Evolutionary conservation across 2,329 filamentous ascomycete species (phyloP), one percentile per base, ranked within the genome.

Genomic region (Didymella segeticola): DNA sequence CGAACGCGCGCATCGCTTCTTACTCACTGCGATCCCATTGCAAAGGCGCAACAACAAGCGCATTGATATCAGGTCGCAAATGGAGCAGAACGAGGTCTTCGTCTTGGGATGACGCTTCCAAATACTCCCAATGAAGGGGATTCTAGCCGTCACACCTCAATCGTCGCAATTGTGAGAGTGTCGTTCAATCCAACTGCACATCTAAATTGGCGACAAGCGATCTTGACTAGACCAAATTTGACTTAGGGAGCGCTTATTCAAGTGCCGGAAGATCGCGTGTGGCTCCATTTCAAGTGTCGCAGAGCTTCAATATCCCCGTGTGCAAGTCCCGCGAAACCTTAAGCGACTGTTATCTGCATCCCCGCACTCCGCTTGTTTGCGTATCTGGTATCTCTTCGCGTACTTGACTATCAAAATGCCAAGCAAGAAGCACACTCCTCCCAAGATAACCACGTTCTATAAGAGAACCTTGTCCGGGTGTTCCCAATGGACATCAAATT

Each of bases 1-100:
- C 15, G 64, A 68, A 29, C 62, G 71, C n/a, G 70, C 69, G 1
- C 55, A 67, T 46, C 39, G 53, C 11, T 72, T 74, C 39, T 38
- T 74, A n/a, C 43, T 58, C 6, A 59, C 58, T 12, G 58, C 54
- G 1, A 56, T 72, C 11, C 53, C 62, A 2, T 51, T 55, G 22
- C 69, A 70, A 41, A 43, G 61, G 19, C 54, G 47, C n/a, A 42
- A 47, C n/a, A 52, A 53, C 11, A 54, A 41, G 36, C 48, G 56
- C 5, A 17, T 61, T 12, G 53, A 61, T 12, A 11, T 58, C 9
- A 54, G 51, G 12, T 27, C 25, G 19, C 27, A 52, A 6, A 52
- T 61, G 49, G 41, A 54, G 38, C 42, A 48, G 5, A 30, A 17
- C 6, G 42, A 53, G 12, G 14, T 47, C 4, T 58, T 54, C 19